Base-by-base conservation (phyloP, 805 yeast species). In the Brettanomyces bruxellensis region DNA sequence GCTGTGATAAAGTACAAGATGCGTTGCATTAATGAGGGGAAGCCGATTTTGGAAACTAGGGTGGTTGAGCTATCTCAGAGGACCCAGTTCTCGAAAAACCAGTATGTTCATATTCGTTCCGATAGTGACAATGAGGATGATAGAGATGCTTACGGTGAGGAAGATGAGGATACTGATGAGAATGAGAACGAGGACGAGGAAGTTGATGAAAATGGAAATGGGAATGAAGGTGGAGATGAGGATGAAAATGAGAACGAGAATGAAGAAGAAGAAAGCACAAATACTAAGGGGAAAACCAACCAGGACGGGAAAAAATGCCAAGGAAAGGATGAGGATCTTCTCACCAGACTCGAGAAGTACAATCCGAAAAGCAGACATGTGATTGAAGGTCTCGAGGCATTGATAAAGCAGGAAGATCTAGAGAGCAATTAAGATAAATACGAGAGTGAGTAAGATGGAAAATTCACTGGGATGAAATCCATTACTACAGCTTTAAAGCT, bases 1-100 rank as follows among this genome's bases (percentile, higher is more conserved):
- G 70, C 80, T 43, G 73, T 90, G 18, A 73, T 88, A 48, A 73
- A 87, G 54, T 83, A 84, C 55, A 89, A 88, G 59, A 65, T 89
- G 46, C 75, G 76, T 22, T 75, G 81, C 49, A 62, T 85, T 41
- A 77, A 75, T 63, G 75, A 63, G 64, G 73, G 78, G 52, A 68
- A 69, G 57, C 60, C 71, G 34, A 53, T 80, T 49, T 73, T 75
- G 52, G 56, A 59, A 42, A 62, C 53, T 40, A 69, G 67, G 56
- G 63, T 71, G 47, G 64, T 67, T 11, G 72, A 72, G 47, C 70
- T 83, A 49, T 56, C 68, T 32, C 61, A 54, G n/a, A 60, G 69
- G 7, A 68, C 69, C 12, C 48, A 48, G 9, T 59, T 55, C 37
- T 54, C 56, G 4, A 48, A 52, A 42, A 49, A 66, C 60, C 53